A percentile compares a stretch with the other conserved stretches of the same genome.
phyloP scores from a whole-genome alignment of 257 asterid genomes.

The Fraxinus cuspidata region DNA sequence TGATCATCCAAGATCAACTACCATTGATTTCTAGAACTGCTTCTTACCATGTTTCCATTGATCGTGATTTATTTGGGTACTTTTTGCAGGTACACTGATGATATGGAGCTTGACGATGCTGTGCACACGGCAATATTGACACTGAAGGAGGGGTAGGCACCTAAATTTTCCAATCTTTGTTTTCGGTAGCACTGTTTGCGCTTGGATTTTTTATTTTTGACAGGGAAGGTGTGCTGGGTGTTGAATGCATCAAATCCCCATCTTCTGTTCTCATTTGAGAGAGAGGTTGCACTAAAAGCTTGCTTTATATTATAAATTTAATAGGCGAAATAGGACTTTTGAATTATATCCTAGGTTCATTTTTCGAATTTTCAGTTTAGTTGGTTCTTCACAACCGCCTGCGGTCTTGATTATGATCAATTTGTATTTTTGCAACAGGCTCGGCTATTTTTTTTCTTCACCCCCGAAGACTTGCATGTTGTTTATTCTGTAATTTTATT shows the following conservation, averaged over 20 bases:
- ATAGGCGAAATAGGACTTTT: neutral
- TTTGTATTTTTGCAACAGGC: neutral
- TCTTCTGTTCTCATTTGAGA: neutral
- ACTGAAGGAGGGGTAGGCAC: constrained; percentile 90
- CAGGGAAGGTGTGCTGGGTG: neutral
- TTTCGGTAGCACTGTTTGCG: neutral
- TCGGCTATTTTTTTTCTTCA: neutral
- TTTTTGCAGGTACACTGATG: constrained; percentile 84
- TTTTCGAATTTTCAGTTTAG: neutral
- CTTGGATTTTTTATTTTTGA: neutral
- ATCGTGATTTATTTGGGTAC: neutral
- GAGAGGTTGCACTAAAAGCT: neutral
- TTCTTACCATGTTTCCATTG: neutral
- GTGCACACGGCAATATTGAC: constrained; percentile 99
- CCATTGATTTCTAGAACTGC: neutral
- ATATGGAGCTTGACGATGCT: constrained; percentile 99
- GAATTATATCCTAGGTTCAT: neutral
- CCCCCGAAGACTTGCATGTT: neutral
- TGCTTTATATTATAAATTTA: neutral
- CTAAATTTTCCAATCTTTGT: constrained; percentile 3
- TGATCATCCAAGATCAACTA: neutral
- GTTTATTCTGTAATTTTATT: neutral
- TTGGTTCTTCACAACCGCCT: neutral
- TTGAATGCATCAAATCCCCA: neutral
- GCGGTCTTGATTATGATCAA: neutral